Conservation (phyloP, 164 flowering plant species). For the Pachysandra terminalis region DNA sequence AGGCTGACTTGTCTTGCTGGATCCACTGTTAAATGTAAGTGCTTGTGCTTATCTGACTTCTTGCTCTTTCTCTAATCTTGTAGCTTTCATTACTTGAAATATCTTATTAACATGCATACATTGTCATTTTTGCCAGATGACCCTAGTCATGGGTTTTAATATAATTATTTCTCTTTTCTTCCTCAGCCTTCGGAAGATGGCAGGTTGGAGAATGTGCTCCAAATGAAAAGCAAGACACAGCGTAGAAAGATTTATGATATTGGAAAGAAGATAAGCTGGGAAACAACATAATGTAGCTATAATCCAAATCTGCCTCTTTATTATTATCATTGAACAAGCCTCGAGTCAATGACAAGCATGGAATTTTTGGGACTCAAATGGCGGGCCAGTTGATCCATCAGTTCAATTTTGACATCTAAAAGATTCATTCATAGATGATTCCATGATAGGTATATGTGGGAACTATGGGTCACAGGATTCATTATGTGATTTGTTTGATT, state of each 20-base stretch:
- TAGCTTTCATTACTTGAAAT: neutral
- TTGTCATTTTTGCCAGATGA: neutral
- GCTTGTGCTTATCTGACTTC: constrained; percentile 4
- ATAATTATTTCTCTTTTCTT: constrained; percentile 1
- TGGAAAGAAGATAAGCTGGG: neutral
- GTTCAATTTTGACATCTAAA: constrained; percentile 1
- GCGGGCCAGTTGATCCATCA: neutral
- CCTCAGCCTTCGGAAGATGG: constrained; percentile 26
- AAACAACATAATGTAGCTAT: too few relatives aligned
- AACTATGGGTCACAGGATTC: too few relatives aligned
- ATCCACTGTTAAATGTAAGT: constrained; percentile 74
- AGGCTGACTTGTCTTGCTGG: constrained; percentile 95
- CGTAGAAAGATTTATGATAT: constrained; percentile 6
- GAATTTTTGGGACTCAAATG: neutral
- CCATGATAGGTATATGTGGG: too few relatives aligned
- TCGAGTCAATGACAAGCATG: neutral
- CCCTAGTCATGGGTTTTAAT: neutral
- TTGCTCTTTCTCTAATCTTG: neutral
- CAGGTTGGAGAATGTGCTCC: constrained; percentile 15
- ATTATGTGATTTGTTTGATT: too few relatives aligned
- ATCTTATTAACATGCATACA: neutral
- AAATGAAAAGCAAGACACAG: constrained; percentile 15
- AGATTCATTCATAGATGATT: neutral
- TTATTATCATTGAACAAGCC: too few relatives aligned
- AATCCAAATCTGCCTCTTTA: neutral